Evolutionary conservation across 106 monocot species (phyloP), one percentile per base, ranked within the genome.

Genomic region (Xerophyta viscosa): DNA sequence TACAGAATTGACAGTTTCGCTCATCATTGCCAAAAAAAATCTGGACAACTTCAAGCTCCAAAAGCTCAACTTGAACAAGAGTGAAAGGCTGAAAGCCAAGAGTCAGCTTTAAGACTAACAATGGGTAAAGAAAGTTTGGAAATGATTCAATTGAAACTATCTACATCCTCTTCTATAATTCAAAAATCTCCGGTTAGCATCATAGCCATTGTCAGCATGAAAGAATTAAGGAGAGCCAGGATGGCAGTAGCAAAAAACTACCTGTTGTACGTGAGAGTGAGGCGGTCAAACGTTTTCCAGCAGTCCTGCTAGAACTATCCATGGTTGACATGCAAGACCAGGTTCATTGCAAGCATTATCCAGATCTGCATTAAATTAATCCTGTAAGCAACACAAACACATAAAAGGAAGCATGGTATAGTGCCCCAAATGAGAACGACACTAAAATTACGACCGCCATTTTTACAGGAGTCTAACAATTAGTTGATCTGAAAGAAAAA

Each of bases 271-370:
- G 72, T 61, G 8, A 94, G 71, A 5, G 93, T 94, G 37, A 94
- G 88, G 15, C 84, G 83, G 29, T 94, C 87, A 76, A 94, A 88
- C 94, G 88, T 84, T 27, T 94, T 62, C 94, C 94, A 68, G 88
- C 94, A 71, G 88, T 94, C 54, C 88, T 77, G 69, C 94, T 94
- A 44, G 94, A 88, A 64, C 81, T 94, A 70, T 94, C 94, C 94
- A 94, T 94, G 50, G 94, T 88, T n/a, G 94, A 94, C 77, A 94
- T 88, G 28, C 94, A 71, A n/a, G 88, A 84, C 94, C 94, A 14
- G 88, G 75, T 63, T 94, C 94, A 68, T 88, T 94, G 65, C 94
- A 88, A 11, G 75, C 88, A 65, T 94, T 94, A 46, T 94, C 88
- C 42, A 94, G 53, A 23, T 67, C 69, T 52, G 88, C 94, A 57